These are phyloP conservation scores for Colletotrichum sublineola DNA, from an alignment of 2,329 filamentous ascomycete species.

Conservation along the genomic window DNA sequence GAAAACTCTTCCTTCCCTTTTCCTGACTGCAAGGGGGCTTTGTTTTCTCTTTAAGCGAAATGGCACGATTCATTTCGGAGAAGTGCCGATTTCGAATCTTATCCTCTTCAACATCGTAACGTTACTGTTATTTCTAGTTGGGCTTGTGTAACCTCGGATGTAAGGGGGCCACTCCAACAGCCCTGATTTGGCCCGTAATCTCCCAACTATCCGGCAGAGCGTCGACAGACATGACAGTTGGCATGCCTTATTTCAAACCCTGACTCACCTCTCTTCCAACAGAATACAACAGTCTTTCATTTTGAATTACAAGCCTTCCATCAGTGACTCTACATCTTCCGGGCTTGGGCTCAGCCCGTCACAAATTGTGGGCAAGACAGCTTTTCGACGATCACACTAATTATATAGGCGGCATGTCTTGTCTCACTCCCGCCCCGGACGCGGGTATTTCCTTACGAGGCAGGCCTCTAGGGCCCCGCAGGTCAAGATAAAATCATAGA, in stretches of 20 bases:
- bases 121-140: constrained; percentile 13
- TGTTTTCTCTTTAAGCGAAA: neutral
- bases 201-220: neutral
- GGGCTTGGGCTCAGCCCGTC: neutral
- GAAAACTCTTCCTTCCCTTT: neutral
- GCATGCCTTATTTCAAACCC: neutral
- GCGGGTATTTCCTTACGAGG: neutral
- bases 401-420: neutral
- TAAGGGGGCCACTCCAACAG: constrained; percentile 20
- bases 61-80: neutral
- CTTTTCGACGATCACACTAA: neutral
- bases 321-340: neutral
- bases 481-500: constrained; percentile 8
- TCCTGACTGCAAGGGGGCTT: neutral
- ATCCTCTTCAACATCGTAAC: neutral
- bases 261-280: neutral
- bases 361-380: neutral
- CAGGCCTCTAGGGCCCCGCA: neutral
- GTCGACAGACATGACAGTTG: constrained; percentile 4
- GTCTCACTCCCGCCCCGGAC: neutral
- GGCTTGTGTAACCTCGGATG: constrained; percentile 25
- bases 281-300: neutral
- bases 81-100: neutral
- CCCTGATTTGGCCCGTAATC: neutral
- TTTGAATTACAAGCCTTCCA: constrained; percentile 1